Base-by-base conservation (phyloP, 148 eudicot genomes). In the Gaultheria prostrata region DNA sequence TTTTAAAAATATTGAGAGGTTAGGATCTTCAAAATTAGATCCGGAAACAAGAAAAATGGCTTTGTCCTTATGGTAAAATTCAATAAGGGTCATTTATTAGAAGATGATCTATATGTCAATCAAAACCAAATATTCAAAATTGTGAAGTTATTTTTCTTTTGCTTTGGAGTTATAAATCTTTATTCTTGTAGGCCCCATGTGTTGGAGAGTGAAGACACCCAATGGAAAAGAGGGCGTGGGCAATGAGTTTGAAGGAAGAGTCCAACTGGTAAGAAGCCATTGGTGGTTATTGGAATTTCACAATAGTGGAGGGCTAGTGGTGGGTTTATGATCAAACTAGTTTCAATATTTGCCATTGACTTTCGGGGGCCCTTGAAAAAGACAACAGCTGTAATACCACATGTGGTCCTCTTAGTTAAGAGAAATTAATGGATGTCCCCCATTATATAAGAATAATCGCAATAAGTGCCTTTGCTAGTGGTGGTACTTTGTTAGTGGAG, bases 261-360 rank as follows among this genome's bases (percentile, higher is more conserved):
- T 84, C 82, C 85, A 84, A 70, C 30, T 53, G 84, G 77, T 39
- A 63, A 75, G 57, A 73, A 75, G 56, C 72, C 75, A 86, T 80
- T 86, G 88, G 86, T 24, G 11, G 48, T 53, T 63, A 18, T 83
- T 86, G 82, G 88, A 83, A 86, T 76, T 76, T 83, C 78, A 76
- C 43, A 54, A 84, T 33, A 82, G 57, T 69, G 28, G 76, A 49
- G 21, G 77, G 43, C 53, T 28, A 48, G 26, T 69, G 59, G 82
- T 26, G 33, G 59, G 61, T n/a, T 11, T 5, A 54, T 26, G 39
- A 77, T 86, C 85, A 86, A 83, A 75, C 48, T 80, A 80, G 69
- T 59, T 82, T 79, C 85, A 83, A 83, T 72, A 12, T 72, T 63
- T 6, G 24, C 48, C 88, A 83, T 86, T 86, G 88, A 86, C 86